These are phyloP conservation scores for Cicer chorassanicum DNA, from an alignment of 306 rosid genomes.

Conservation along the genomic window DNA sequence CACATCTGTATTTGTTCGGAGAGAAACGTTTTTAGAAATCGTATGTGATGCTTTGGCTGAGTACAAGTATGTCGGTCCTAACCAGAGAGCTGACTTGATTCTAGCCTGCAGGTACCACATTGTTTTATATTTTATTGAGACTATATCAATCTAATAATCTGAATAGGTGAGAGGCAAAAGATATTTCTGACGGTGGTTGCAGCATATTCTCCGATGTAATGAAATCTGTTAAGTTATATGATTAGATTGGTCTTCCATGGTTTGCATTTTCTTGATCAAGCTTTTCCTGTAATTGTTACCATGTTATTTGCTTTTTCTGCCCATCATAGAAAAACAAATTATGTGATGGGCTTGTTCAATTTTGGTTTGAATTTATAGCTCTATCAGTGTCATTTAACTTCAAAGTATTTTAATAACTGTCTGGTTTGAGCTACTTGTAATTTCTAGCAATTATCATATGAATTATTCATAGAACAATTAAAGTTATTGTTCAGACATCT, in stretches of 20 bases:
- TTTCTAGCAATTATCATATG: slow-evolving; percentile 1
- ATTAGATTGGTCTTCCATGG: slow-evolving; percentile 28
- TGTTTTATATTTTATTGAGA: slow-evolving; percentile 35
- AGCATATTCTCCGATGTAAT: slow-evolving; percentile 3
- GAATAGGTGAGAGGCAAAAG: not conserved
- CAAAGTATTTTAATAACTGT: not conserved
- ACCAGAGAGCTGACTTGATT: slow-evolving; percentile 80
- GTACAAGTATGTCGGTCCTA: slow-evolving; percentile 92
- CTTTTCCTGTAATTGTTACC: slow-evolving; percentile 3
- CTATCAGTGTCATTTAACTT: slow-evolving; percentile 4
- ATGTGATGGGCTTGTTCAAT: not conserved
- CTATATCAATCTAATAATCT: slow-evolving; percentile 31
- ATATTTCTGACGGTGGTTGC: not conserved
- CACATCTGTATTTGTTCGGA: slow-evolving; percentile 66
- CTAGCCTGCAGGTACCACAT: slow-evolving; percentile 82
- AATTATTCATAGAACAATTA: slow-evolving; percentile 10
- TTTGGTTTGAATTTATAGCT: slow-evolving; percentile 33
- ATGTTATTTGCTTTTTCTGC: not conserved
- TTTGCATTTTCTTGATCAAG: slow-evolving; percentile 17
- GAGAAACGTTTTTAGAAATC: slow-evolving; percentile 72
- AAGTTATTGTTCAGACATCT: not conserved
- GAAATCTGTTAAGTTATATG: not conserved
- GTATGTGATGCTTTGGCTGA: slow-evolving; percentile 83
- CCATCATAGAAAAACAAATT: not conserved
- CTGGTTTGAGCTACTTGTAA: not conserved